Conservation (phyloP, 129 eudicot species). For the Artemisia tridentata region DNA sequence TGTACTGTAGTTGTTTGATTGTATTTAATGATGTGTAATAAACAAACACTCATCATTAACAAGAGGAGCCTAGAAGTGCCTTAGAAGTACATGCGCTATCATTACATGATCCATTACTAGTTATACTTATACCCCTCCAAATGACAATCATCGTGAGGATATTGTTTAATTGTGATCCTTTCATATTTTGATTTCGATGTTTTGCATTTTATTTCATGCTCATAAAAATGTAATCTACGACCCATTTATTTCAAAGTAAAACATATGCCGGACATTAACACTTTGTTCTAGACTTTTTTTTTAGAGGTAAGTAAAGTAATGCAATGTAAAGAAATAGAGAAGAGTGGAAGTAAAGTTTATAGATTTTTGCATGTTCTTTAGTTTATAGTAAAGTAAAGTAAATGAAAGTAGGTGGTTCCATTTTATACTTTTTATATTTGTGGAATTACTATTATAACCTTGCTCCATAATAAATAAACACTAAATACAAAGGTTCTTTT, state of each 20-base stretch:
- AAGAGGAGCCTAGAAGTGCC: slow-evolving; percentile 24
- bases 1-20: not conserved
- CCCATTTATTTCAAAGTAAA: slow-evolving; percentile 11
- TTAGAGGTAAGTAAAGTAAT: no score
- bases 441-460: no score
- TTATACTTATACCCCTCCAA: slow-evolving; percentile 7
- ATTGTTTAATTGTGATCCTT: not conserved
- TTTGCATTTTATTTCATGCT: slow-evolving; percentile 5
- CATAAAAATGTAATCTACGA: not conserved
- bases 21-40: not conserved
- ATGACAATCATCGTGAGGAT: slow-evolving; percentile 8
- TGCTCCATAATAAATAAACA: no score
- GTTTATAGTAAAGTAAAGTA: no score
- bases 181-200: not conserved
- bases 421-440: no score
- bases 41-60: slow-evolving; percentile 12
- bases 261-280: slow-evolving; percentile 11
- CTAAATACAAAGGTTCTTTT: no score
- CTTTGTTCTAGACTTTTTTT: no score
- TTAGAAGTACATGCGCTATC: slow-evolving; percentile 24
- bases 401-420: no score
- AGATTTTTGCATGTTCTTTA: no score
- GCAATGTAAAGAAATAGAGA: no score
- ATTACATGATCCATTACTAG: slow-evolving; percentile 14
- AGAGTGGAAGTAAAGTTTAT: no score